Conservation (phyloP, 305 asterid genomes). For the Fraxinus sp. region DNA sequence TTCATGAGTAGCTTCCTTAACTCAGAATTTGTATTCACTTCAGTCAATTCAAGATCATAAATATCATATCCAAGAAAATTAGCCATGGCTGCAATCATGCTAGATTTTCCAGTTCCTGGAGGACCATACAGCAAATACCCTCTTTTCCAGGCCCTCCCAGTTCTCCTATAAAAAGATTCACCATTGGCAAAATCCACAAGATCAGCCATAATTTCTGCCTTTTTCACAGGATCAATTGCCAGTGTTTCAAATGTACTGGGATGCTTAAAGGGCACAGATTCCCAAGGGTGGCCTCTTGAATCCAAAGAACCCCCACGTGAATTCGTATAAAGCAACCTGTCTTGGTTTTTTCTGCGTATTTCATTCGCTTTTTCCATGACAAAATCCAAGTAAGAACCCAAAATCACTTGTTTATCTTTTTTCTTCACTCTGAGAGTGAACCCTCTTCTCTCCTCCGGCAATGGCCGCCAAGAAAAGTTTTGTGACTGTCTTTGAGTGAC, state of each 20-base stretch:
- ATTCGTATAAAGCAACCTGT: slow-evolving; percentile 70
- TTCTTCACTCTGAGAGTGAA: slow-evolving; percentile 68
- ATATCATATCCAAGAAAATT: slow-evolving; percentile 77
- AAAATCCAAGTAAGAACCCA: slow-evolving; percentile 57
- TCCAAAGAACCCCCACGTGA: slow-evolving; percentile 85
- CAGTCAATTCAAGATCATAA: slow-evolving; percentile 77
- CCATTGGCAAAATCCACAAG: slow-evolving; percentile 71
- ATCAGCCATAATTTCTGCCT: slow-evolving; percentile 65
- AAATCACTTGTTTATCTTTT: slow-evolving; percentile 54
- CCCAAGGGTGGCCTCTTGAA: slow-evolving; percentile 88
- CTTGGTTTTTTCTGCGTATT: slow-evolving; percentile 60
- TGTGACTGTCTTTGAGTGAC: slow-evolving; percentile 71
- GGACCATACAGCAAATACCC: slow-evolving; percentile 84
- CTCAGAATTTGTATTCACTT: slow-evolving; percentile 75
- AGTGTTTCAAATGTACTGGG: slow-evolving; percentile 83
- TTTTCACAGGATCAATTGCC: slow-evolving; percentile 73
- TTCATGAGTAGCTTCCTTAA: slow-evolving; percentile 79
- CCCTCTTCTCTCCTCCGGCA: slow-evolving; percentile 83
- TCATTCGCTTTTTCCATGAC: slow-evolving; percentile 64
- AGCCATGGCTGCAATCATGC: slow-evolving; percentile 99
- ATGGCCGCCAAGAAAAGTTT: slow-evolving; percentile 70
- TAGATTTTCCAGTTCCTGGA: slow-evolving; percentile 90
- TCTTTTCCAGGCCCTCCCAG: slow-evolving; percentile 92
- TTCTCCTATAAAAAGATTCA: slow-evolving; percentile 69
- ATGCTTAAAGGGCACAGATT: slow-evolving; percentile 88